These are phyloP conservation scores for Moricandia moricandioides DNA, from an alignment of 345 rosid species.

Conservation along the genomic window DNA sequence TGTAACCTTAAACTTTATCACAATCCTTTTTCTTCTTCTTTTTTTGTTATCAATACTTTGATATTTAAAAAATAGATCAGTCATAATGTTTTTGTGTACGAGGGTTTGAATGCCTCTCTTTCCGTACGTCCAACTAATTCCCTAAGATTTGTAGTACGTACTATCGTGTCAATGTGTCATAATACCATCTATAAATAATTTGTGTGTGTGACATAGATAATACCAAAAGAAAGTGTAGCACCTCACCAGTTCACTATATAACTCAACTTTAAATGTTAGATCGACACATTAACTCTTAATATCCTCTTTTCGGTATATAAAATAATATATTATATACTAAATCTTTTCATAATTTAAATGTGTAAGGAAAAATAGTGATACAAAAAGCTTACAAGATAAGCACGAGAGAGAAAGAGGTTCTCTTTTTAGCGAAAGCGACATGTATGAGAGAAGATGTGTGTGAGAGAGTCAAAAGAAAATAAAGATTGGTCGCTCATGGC, in stretches of 20 bases:
- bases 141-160: neutral
- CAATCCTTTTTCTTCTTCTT: neutral
- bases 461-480: constrained; percentile 22
- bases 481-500: constrained; percentile 35
- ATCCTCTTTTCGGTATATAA: neutral
- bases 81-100: neutral
- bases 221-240: neutral
- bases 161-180: neutral
- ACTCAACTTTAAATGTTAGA: neutral
- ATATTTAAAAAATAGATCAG: neutral
- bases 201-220: neutral
- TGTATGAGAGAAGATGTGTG: neutral
- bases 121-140: neutral
- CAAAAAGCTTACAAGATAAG: constrained; percentile 55
- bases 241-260: neutral
- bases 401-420: constrained; percentile 52
- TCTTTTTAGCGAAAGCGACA: constrained; percentile 67
- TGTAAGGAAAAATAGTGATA: constrained; percentile 7
- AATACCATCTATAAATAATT: neutral
- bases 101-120: neutral
- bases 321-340: neutral
- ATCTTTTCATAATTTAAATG: constrained; percentile 7
- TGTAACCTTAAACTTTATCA: neutral
- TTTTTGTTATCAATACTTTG: neutral
- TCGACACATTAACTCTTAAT: constrained; percentile 1